Conservation (phyloP, 805 yeast genomes). For the Spencermartinsiella europaea region DNA sequence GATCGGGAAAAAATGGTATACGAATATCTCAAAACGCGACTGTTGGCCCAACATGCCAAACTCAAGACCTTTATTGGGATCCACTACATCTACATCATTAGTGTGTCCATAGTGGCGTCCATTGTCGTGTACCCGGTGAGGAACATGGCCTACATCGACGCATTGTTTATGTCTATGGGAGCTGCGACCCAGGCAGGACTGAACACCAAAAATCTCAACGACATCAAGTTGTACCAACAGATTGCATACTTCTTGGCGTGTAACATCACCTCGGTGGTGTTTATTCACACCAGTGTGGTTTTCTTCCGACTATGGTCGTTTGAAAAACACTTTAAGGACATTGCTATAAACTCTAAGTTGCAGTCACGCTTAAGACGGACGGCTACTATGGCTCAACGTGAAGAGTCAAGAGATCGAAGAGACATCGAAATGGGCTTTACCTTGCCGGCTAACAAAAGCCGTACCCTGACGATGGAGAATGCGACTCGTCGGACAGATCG, state of each 20-base stretch:
- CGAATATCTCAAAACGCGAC: background rate
- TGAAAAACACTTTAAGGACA: conserved; percentile 79
- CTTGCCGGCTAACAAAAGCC: background rate
- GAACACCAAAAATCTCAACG: conserved; percentile 68
- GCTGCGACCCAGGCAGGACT: conserved; percentile 89
- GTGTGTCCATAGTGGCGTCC: conserved; percentile 60
- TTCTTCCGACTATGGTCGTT: conserved; percentile 83
- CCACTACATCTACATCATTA: conserved; percentile 51
- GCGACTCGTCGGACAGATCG: too few species aligned
- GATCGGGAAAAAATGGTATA: background rate
- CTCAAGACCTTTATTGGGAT: conserved; percentile 14
- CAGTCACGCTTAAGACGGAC: conserved; percentile 81
- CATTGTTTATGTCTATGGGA: conserved; percentile 69
- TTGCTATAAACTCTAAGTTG: conserved; percentile 68
- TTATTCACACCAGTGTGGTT: conserved; percentile 74
- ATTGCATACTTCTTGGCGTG: conserved; percentile 59
- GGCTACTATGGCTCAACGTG: conserved; percentile 52
- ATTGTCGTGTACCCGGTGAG: conserved; percentile 71
- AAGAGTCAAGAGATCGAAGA: conserved; percentile 23
- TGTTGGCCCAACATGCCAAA: background rate
- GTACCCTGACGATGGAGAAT: background rate
- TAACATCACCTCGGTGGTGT: conserved; percentile 76
- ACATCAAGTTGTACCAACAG: conserved; percentile 71
- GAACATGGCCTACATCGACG: conserved; percentile 66
- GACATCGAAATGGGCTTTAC: conserved; percentile 12